Conservation (phyloP, 176 grass and related monocot species). For the Dactylis glomerata region DNA sequence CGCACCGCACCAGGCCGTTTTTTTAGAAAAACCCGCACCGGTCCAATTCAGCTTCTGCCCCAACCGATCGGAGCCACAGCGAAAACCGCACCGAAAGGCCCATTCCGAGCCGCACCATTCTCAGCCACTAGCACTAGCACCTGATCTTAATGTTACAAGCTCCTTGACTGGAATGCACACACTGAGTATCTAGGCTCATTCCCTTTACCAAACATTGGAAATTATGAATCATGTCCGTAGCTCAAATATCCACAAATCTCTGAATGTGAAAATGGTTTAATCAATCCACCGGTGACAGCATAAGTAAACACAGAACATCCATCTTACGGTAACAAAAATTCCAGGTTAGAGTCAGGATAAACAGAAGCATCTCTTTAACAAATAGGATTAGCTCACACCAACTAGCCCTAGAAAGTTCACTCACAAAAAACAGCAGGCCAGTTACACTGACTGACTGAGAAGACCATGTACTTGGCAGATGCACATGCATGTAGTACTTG, state of each 20-base stretch:
- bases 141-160: neutral
- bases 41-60: no score
- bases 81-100: no score
- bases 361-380: neutral
- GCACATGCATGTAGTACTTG: slow-evolving; percentile 11
- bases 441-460: neutral
- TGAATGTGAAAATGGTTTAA: neutral
- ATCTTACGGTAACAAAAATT: neutral
- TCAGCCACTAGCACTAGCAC: no score
- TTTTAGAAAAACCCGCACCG: no score
- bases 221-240: neutral
- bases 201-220: no score
- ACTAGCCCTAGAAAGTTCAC: neutral
- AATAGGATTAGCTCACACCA: neutral
- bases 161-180: neutral
- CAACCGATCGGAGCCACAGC: no score
- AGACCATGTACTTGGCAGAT: slow-evolving; percentile 7
- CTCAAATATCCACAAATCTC: neutral
- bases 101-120: no score
- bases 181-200: no score
- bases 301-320: neutral
- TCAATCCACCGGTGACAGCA: neutral
- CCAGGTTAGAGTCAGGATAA: neutral
- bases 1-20: no score
- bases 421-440: neutral